phyloP scores from a whole-genome alignment of 2,329 filamentous ascomycete species.

The Neonectria sp. region DNA sequence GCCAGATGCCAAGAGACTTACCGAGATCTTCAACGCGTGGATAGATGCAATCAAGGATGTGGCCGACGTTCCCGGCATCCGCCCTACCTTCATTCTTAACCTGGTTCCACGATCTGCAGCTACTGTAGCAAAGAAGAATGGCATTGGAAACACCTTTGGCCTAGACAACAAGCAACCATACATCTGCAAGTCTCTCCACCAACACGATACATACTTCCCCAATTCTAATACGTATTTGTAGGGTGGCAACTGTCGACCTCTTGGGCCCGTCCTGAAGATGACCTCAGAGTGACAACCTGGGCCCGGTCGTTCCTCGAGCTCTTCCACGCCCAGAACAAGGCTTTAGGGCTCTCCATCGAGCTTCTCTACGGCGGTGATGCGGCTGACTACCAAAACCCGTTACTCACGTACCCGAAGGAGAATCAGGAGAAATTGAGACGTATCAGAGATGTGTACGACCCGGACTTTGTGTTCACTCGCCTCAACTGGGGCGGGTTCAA shows the following conservation, averaged over 20 bases:
- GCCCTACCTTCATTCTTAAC: slow-evolving; percentile 26
- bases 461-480: slow-evolving; percentile 46
- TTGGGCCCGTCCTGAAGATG: slow-evolving; percentile 54
- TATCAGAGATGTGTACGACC: slow-evolving; percentile 52
- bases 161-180: slow-evolving; percentile 16
- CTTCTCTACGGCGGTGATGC: slow-evolving; percentile 45
- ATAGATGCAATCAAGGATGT: slow-evolving; percentile 49
- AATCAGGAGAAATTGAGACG: slow-evolving; percentile 53
- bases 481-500: slow-evolving; percentile 57
- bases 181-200: slow-evolving; percentile 17
- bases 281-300: slow-evolving; percentile 54
- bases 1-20: slow-evolving; percentile 51
- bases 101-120: slow-evolving; percentile 8
- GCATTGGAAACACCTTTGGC: slow-evolving; percentile 30
- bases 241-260: slow-evolving; percentile 57
- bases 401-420: slow-evolving; percentile 49
- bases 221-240: slow-evolving; percentile 39
- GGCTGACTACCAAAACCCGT: slow-evolving; percentile 55
- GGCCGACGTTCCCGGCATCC: slow-evolving; percentile 19
- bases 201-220: neutral
- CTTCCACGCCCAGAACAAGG: slow-evolving; percentile 51
- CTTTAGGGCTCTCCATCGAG: slow-evolving; percentile 50
- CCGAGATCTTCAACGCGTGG: slow-evolving; percentile 54
- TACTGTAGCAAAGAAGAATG: slow-evolving; percentile 21
- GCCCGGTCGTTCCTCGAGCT: slow-evolving; percentile 46